A percentile compares a stretch with the other conserved stretches of the same genome.
phyloP scores from a whole-genome alignment of 495 filamentous ascomycete genomes.

The Pyrenopolyporus hunteri region DNA sequence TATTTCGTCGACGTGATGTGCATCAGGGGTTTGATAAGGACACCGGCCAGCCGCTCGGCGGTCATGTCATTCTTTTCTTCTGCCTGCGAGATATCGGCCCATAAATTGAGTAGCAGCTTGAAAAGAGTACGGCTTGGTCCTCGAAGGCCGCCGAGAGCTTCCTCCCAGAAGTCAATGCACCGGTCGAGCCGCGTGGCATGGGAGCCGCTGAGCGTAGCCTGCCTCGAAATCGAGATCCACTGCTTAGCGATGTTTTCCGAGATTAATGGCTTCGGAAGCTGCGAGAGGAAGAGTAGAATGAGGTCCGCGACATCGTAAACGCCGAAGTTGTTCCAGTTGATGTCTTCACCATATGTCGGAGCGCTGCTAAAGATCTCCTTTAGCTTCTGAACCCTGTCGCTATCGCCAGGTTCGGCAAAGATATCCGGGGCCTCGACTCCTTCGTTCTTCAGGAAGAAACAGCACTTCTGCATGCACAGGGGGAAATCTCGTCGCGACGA shows the following conservation, averaged over 20 bases:
- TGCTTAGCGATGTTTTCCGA: conserved; percentile 46
- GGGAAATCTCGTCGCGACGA: conserved; percentile 50
- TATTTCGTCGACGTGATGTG: conserved; percentile 41
- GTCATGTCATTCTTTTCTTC: conserved; percentile 52
- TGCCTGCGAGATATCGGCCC: conserved; percentile 49
- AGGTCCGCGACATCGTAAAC: conserved; percentile 51
- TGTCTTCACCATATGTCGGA: conserved; percentile 48
- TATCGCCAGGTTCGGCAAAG: conserved; percentile 47
- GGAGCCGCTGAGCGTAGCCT: conserved; percentile 42
- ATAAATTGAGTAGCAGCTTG: conserved; percentile 52
- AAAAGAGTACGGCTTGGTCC: conserved; percentile 47
- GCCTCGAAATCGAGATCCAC: conserved; percentile 50
- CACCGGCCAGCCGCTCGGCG: conserved; percentile 50
- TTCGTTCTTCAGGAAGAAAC: conserved; percentile 48
- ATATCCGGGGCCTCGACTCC: conserved; percentile 45
- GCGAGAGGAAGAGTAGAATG: conserved; percentile 47
- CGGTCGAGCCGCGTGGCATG: conserved; percentile 46
- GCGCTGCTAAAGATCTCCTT: conserved; percentile 45
- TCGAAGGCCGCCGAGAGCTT: conserved; percentile 48
- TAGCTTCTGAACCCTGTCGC: conserved; percentile 41
- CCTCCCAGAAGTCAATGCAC: conserved; percentile 57
- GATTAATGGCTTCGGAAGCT: conserved; percentile 48
- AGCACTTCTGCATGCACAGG: conserved; percentile 52
- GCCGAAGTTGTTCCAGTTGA: conserved; percentile 47
- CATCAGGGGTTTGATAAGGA: conserved; percentile 50